Base-by-base conservation (phyloP, 2,329 filamentous ascomycete species). In the Cryphonectria carpinicola region DNA sequence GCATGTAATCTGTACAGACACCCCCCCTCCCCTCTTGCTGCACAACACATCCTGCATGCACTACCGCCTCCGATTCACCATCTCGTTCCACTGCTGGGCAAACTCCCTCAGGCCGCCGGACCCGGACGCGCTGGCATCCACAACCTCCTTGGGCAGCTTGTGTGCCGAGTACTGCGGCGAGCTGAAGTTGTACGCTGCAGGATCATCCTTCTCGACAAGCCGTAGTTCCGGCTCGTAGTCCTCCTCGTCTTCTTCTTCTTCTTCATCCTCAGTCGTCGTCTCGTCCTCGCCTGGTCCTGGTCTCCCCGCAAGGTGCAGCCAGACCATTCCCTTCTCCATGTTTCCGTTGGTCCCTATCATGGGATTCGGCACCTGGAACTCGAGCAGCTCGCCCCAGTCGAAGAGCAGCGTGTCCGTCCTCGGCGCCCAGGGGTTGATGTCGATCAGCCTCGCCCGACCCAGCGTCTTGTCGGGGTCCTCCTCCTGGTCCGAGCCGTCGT, bases 381-480 rank as follows among this genome's bases (percentile, higher is more conserved):
- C 89, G 71, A 98, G 84, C 56, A 99, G 85, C 82, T 98, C 95
- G 72, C 92, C 79, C 96, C 96, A 99, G 60, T 90, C 91, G 79
- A 97, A 99, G 0, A 98, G 84, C 61, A 98, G 81, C 5, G 93
- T 92, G 82, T 99, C 96, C 0, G 96, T 99, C 72, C 93, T 86
- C 58, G 90, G 88, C 0, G 95, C 95, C 93, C 95, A 99, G 0
- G 96, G 94, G 77, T 98, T 98, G 77, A 99, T 92, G 78, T 99
- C 96, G 65, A 99, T 91, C 14, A 99, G 84, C 83, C 94, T 92
- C 2, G 97, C 93, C 64, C 89, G 87, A 65, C 93, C 89, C 69
- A 97, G 87, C 1, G 92, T 79, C 3, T 89, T 70, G 17, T 72
- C 72, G 83, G 71, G 86, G 82, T 69, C 76, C 52, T 80, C 77